A percentile compares a stretch with the other conserved stretches of the same genome.
phyloP scores from a whole-genome alignment of 169 alveolate genomes.

The Nephromyces sp. region DNA sequence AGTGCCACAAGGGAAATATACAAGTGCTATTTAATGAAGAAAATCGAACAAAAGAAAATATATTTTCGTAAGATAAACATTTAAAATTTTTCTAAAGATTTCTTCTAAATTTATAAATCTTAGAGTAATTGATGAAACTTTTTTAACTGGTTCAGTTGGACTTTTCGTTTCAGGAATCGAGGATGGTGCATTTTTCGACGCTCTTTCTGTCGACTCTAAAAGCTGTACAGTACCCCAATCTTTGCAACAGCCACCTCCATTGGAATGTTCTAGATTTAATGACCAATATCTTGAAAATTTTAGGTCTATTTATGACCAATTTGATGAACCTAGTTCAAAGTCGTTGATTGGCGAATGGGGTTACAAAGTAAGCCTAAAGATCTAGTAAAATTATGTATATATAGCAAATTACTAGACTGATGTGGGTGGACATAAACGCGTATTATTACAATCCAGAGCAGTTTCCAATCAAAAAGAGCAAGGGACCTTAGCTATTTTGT shows the following conservation, averaged over 20 bases:
- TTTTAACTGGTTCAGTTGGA: slow-evolving; percentile 70
- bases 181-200: slow-evolving; percentile 68
- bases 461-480: slow-evolving; percentile 17
- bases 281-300: slow-evolving; percentile 40
- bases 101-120: not conserved
- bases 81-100: not conserved
- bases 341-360: slow-evolving; percentile 16
- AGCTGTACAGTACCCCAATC: slow-evolving; percentile 38
- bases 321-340: slow-evolving; percentile 2
- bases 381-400: not conserved
- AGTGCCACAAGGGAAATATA: slow-evolving; percentile 39
- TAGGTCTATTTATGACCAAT: slow-evolving; percentile 11
- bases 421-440: slow-evolving; percentile 14
- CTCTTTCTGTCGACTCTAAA: slow-evolving; percentile 53
- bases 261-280: slow-evolving; percentile 32
- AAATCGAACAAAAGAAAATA: not conserved
- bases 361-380: slow-evolving; percentile 2
- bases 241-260: slow-evolving; percentile 40
- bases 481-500: slow-evolving; percentile 29
- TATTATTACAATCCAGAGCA: slow-evolving; percentile 23
- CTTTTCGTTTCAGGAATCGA: slow-evolving; percentile 68
- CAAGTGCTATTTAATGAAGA: slow-evolving; percentile 2
- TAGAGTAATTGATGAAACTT: slow-evolving; percentile 68
- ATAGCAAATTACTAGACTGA: not conserved
- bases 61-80: not conserved